Base-by-base conservation (phyloP, 2,329 filamentous ascomycete genomes). In the Trichoderma guizhouense region DNA sequence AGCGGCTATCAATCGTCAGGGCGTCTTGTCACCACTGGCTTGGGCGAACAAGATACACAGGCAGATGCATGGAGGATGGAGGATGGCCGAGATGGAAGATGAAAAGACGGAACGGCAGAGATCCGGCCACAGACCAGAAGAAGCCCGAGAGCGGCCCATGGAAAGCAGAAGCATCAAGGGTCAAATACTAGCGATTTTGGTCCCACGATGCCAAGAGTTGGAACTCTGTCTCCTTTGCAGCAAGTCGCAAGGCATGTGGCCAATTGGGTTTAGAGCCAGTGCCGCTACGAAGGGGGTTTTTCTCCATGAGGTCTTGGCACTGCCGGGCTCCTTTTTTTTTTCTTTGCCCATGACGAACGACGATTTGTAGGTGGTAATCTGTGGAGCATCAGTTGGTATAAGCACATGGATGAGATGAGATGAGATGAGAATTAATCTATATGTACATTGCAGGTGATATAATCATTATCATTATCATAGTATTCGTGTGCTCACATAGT, bases 231-330 rank as follows among this genome's bases (percentile, higher is more conserved):
- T 53, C 39, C 53, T 65, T 57, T 26, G 64, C 47, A 53, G 32
- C 39, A 36, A 12, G 18, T 53, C n/a, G 24, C 32, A 24, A 67
- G 58, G 67, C 57, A 62, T 51, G 62, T 60, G 53, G 69, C 73
- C 69, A 34, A 73, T 72, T 57, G 36, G 69, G 72, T 21, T 72
- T 73, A 74, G 73, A 58, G 57, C 55, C 32, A 30, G 62, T 57
- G 72, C 72, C 65, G 72, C 72, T 55, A 47, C 60, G 32, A 58
- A 53, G 34, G 64, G 65, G 63, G 64, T 15, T 24, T 53, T 60
- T 39, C 15, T 69, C 39, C 15, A 26, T 53, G 67, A 47, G 18
- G 61, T 66, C 72, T 74, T 73, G 72, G 73, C 73, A 64, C 61
- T 66, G 60, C 65, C 51, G 24, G 68, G 68, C 47, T 55, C 65